Evolutionary conservation across 1,139 yeast species (phyloP), one percentile per base, ranked within the genome.

Genomic region (Candida sanyaensis): DNA sequence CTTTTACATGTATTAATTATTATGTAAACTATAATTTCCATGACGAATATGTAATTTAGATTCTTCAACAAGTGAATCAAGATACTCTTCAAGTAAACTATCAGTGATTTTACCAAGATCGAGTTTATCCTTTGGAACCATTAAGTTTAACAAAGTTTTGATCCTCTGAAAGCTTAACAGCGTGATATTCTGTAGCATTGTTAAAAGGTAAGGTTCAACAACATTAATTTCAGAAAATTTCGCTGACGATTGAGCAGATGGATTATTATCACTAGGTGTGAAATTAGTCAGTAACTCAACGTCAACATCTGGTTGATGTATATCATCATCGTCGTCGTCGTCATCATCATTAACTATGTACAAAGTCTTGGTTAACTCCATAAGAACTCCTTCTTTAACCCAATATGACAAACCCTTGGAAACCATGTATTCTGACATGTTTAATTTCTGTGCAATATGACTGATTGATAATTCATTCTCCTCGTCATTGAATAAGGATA

Each of bases 381-480:
- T 43, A 11, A 87, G 54, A 0, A 87, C 75, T 0, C 77, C 77
- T 44, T 76, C 64, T 24, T 72, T 64, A 1, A 75, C 75, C 96
- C 96, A 88, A 55, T 69, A 86, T 5, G 68, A 61, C 41, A 85
- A 58, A 0, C 79, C 73, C 24, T 69, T 66, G 1, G 62, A 53
- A 0, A 72, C 80, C 34, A 65, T 50, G 46, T 73, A 74, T 11
- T 65, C 55, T 2, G 74, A 64, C 77, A 78, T 73, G 33, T 65
- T 65, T 33, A 75, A 58, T 0, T 50, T 44, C 3, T 55, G 49
- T 5, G 63, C 54, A 1, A 79, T 59, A 3, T 61, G 55, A n/a
- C 55, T 64, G 4, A 64, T 55, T 1, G 71, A 58, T 9, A 69
- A 48, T 26, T 59, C 63, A 17, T 60, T 61, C 9, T 56, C 55